Conservation (phyloP, 2,329 filamentous ascomycete species). For the Bipolaris zeicola region DNA sequence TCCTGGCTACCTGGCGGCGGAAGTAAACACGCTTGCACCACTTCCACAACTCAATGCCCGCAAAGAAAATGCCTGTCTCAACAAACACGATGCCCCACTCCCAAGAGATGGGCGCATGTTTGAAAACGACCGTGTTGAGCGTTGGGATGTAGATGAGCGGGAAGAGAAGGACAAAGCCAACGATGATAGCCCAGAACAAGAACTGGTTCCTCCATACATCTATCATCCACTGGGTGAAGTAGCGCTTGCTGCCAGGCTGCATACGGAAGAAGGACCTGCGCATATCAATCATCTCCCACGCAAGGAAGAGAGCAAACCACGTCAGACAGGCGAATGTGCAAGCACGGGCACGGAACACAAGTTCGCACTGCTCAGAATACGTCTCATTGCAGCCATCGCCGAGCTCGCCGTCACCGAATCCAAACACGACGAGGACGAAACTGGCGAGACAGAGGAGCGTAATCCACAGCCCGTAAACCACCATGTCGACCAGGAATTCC, state of each 20-base stretch:
- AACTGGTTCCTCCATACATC: constrained; percentile 76
- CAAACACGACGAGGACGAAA: constrained; percentile 45
- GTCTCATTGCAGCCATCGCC: constrained; percentile 44
- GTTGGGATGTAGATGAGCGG: constrained; percentile 68
- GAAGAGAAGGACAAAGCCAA: constrained; percentile 54
- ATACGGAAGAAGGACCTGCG: constrained; percentile 77
- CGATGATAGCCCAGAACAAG: constrained; percentile 54
- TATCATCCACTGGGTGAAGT: constrained; percentile 62
- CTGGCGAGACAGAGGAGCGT: constrained; percentile 41
- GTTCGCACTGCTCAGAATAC: constrained; percentile 40
- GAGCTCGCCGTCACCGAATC: constrained; percentile 40
- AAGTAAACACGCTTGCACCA: constrained; percentile 63
- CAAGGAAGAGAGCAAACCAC: constrained; percentile 77
- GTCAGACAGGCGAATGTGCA: constrained; percentile 76
- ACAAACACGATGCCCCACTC: constrained; percentile 73
- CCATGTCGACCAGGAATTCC: constrained; percentile 45
- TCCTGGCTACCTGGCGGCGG: constrained; percentile 27
- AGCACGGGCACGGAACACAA: constrained; percentile 62
- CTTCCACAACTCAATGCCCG: constrained; percentile 70
- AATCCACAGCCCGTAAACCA: constrained; percentile 45
- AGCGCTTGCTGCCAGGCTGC: constrained; percentile 63
- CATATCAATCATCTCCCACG: constrained; percentile 78
- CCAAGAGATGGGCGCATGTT: constrained; percentile 69
- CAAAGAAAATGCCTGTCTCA: constrained; percentile 65
- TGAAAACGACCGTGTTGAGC: constrained; percentile 68